Percentiles rank a stretch among this genome's conserved stretches.
These are phyloP conservation scores for Ophiostoma perfectum DNA, from an alignment of 2,329 filamentous ascomycete genomes.

Conservation along the genomic window DNA sequence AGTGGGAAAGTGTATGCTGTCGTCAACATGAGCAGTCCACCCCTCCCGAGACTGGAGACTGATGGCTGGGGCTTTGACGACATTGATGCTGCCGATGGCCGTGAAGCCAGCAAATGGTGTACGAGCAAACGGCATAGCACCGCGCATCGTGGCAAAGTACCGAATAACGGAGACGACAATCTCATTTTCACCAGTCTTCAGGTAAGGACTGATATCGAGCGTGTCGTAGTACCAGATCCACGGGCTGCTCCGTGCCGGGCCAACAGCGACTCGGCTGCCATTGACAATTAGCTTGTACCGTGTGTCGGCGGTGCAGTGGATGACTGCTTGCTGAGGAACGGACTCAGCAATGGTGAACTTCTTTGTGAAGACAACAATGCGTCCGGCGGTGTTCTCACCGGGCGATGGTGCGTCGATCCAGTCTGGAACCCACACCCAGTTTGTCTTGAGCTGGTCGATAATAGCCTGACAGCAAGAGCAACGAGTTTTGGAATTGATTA, in stretches of 20 bases:
- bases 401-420: slow-evolving; percentile 33
- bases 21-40: slow-evolving; percentile 30
- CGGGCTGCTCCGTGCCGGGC: slow-evolving; percentile 35
- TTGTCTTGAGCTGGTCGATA: slow-evolving; percentile 35
- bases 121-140: slow-evolving; percentile 33
- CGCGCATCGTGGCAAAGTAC: slow-evolving; percentile 29
- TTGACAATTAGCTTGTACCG: slow-evolving; percentile 41
- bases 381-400: slow-evolving; percentile 30
- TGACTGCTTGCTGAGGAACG: slow-evolving; percentile 19
- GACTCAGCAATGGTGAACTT: neutral
- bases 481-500: neutral
- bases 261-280: slow-evolving; percentile 33
- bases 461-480: slow-evolving; percentile 28
- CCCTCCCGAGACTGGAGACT: slow-evolving; percentile 22
- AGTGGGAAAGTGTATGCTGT: slow-evolving; percentile 29
- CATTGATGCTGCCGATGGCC: slow-evolving; percentile 27
- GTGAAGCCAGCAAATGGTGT: slow-evolving; percentile 31
- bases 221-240: slow-evolving; percentile 35
- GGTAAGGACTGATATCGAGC: slow-evolving; percentile 30
- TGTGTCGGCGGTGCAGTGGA: slow-evolving; percentile 37
- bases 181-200: slow-evolving; percentile 30
- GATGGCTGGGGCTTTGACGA: neutral
- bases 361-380: slow-evolving; percentile 32
- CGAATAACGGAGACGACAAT: slow-evolving; percentile 31
- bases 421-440: slow-evolving; percentile 37